phyloP scores from a whole-genome alignment of 371 early-diverging fungal species.

The Actinomortierella ambigua region DNA sequence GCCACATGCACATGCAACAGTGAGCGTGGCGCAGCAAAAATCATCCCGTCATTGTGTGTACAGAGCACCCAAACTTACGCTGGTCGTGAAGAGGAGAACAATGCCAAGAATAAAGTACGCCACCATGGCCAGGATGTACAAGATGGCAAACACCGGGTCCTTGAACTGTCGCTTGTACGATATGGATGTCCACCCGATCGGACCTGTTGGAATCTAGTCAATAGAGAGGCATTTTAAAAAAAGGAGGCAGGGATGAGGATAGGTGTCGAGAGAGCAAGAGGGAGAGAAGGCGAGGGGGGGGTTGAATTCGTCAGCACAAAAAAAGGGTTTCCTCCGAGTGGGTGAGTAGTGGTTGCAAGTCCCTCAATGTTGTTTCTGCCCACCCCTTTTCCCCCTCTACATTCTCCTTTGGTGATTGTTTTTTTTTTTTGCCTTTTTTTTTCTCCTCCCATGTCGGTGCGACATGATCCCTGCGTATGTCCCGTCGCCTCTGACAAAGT shows the following conservation, averaged over 20 bases:
- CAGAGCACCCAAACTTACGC: constrained; percentile 47
- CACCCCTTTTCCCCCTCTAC: not conserved
- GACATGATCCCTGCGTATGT: not conserved
- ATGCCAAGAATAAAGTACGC: constrained; percentile 53
- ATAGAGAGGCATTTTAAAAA: not conserved
- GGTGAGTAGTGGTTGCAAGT: no score
- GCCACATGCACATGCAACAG: not conserved
- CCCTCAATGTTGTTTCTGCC: no score
- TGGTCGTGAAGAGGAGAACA: constrained; percentile 56
- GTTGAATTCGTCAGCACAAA: not conserved
- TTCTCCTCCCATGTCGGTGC: not conserved
- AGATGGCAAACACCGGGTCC: constrained; percentile 59
- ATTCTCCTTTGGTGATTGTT: no score
- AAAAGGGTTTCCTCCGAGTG: no score
- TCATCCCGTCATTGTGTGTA: constrained; percentile 49
- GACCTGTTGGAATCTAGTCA: constrained; percentile 35
- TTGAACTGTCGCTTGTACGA: constrained; percentile 55
- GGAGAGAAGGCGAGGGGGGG: not conserved
- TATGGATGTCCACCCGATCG: constrained; percentile 43
- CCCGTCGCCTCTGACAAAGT: constrained; percentile 46
- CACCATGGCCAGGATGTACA: constrained; percentile 50
- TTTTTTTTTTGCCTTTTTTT: not conserved
- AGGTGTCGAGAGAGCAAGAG: not conserved
- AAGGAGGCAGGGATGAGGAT: not conserved
- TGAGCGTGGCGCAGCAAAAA: not conserved